These are phyloP conservation scores for Apiospora sp. DNA, from an alignment of 2,329 filamentous ascomycete species.

Conservation along the genomic window DNA sequence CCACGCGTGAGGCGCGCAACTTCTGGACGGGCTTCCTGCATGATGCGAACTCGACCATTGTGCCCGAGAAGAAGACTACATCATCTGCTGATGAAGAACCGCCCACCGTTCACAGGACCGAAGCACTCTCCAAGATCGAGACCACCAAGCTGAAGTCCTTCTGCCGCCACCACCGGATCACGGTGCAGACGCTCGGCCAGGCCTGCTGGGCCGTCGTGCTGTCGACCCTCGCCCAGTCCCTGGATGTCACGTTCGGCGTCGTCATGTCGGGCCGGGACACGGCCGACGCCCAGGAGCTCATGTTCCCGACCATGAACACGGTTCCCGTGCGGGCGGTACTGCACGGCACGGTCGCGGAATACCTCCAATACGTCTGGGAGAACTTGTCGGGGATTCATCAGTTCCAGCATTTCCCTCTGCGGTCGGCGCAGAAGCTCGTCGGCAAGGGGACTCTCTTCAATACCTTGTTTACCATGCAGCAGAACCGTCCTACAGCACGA, in stretches of 20 bases:
- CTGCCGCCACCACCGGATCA: slow-evolving; percentile 73
- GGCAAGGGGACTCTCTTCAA: slow-evolving; percentile 56
- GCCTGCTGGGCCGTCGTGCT: slow-evolving; percentile 78
- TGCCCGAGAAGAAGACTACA: slow-evolving; percentile 31
- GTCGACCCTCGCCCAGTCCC: slow-evolving; percentile 64
- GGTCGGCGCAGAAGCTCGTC: slow-evolving; percentile 68
- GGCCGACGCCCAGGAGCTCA: slow-evolving; percentile 69
- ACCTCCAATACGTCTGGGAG: slow-evolving; percentile 78
- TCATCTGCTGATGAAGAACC: background rate
- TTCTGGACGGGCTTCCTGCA: slow-evolving; percentile 80
- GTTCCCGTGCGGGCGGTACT: slow-evolving; percentile 77
- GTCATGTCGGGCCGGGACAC: slow-evolving; percentile 86
- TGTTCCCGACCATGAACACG: slow-evolving; percentile 95
- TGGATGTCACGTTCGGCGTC: slow-evolving; percentile 84
- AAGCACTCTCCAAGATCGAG: slow-evolving; percentile 53
- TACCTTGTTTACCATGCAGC: slow-evolving; percentile 64
- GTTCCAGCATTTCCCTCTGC: slow-evolving; percentile 80
- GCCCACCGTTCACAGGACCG: slow-evolving; percentile 47
- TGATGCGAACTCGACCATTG: slow-evolving; percentile 50
- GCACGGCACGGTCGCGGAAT: slow-evolving; percentile 69
- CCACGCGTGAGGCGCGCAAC: slow-evolving; percentile 49
- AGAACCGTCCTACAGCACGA: too few species aligned
- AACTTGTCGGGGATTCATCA: slow-evolving; percentile 71
- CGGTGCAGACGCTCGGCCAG: slow-evolving; percentile 78
- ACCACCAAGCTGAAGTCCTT: slow-evolving; percentile 58